Evolutionary conservation across 148 eudicot species (phyloP).

Genomic region (Gaultheria prostrata): DNA sequence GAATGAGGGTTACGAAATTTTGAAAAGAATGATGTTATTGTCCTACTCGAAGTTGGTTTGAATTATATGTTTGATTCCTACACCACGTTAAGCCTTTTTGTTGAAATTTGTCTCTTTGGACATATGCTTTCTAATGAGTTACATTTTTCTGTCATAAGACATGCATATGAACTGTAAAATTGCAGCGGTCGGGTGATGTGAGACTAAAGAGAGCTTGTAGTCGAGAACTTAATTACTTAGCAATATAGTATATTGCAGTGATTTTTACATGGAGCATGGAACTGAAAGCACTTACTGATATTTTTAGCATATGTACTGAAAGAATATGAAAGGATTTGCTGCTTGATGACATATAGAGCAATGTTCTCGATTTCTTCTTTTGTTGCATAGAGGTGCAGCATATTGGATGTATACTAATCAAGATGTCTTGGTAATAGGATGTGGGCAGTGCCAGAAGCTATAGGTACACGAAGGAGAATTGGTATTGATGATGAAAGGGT

Average conservation of each 20-base stretch:
- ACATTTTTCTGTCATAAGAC: background rate
- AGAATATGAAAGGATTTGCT: constrained; percentile 4
- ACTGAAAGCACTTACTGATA: background rate
- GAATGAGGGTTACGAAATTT: background rate
- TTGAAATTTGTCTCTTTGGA: background rate
- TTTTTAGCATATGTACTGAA: background rate
- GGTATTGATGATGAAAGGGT: constrained; percentile 53
- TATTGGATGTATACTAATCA: background rate
- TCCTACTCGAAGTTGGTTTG: background rate
- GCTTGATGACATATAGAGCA: background rate
- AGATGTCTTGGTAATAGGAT: constrained; percentile 29
- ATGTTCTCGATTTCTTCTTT: background rate
- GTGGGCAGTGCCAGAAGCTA: constrained; percentile 72
- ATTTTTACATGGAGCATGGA: background rate
- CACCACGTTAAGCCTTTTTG: background rate
- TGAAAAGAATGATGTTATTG: background rate
- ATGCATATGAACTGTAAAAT: background rate
- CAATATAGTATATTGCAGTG: background rate
- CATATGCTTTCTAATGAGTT: background rate
- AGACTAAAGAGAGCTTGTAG: background rate
- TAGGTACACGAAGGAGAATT: constrained; percentile 44
- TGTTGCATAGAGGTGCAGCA: background rate
- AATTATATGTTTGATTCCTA: background rate
- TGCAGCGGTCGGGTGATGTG: background rate
- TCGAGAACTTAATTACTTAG: background rate